phyloP scores from a whole-genome alignment of 805 yeast genomes.

The Lachancea fermentati region DNA sequence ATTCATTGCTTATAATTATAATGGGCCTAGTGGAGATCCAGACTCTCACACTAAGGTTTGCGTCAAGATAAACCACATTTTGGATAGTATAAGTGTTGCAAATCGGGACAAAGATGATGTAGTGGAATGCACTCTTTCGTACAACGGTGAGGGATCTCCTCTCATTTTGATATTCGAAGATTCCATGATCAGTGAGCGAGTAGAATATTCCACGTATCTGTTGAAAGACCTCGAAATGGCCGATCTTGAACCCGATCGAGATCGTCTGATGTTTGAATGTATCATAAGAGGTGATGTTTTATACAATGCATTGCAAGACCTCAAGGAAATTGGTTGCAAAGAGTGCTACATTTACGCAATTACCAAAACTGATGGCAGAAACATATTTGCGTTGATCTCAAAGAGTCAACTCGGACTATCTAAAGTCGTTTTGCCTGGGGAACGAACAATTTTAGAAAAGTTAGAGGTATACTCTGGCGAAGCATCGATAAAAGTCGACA shows the following conservation, averaged over 20 bases:
- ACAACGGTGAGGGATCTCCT: slow-evolving; percentile 46
- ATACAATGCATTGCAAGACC: slow-evolving; percentile 49
- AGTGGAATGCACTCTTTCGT: slow-evolving; percentile 46
- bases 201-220: slow-evolving; percentile 48
- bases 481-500: slow-evolving; percentile 18
- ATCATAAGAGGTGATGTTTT: slow-evolving; percentile 48
- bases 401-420: slow-evolving; percentile 70
- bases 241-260: slow-evolving; percentile 41
- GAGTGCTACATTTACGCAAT: slow-evolving; percentile 44
- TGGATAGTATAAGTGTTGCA: slow-evolving; percentile 46
- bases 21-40: slow-evolving; percentile 14
- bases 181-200: slow-evolving; percentile 45
- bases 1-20: slow-evolving; percentile 26
- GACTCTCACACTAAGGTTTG: slow-evolving; percentile 32
- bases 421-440: slow-evolving; percentile 60
- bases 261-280: slow-evolving; percentile 43
- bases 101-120: slow-evolving; percentile 30
- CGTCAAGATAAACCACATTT: slow-evolving; percentile 41
- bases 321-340: slow-evolving; percentile 49
- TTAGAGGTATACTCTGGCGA: slow-evolving; percentile 36
- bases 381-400: slow-evolving; percentile 46
- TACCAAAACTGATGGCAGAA: slow-evolving; percentile 24
- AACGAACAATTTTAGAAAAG: slow-evolving; percentile 55
- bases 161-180: slow-evolving; percentile 54
- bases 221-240: slow-evolving; percentile 31